Base-by-base conservation (phyloP, 1,139 yeast species). In the Magnusiomyces clavatus region DNA sequence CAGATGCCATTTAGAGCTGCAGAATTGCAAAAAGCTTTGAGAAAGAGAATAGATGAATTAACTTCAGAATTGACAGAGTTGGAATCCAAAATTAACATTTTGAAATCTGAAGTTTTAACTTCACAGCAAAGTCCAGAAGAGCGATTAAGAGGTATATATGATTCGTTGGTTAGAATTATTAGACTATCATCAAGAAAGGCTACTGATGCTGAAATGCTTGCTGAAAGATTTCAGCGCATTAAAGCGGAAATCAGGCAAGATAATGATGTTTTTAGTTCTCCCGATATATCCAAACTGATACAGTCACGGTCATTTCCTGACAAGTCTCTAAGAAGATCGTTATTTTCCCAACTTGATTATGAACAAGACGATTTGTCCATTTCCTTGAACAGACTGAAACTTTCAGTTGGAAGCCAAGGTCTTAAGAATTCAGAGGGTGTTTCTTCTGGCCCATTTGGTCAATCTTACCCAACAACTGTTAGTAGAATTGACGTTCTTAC, bases 1-100 rank as follows among this genome's bases (percentile, higher is more conserved):
- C 31, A 48, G 65, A 43, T 62, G 45, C 64, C 64, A 1, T 56
- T 57, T 12, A 55, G 56, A 14, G 65, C 61, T 1, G 61, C 61
- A 10, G 60, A 57, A 20, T 51, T 61, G 16, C 63, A 61, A 51
- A 53, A 58, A 20, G 54, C 55, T 38, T 42, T 62, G 17, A 49
- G 64, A 10, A 48, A 40, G 24, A 45, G 35, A 3, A 20, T 58
- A 12, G 49, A 54, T 8, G 47, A 39, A n/a, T 48, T 60, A 11
- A 61, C 57, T 31, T 46, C 52, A 20, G 50, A 54, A 13, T 53
- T 61, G 31, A 49, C 48, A 14, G 47, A 56, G n/a, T 36, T 58
- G 17, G 64, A 61, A 49, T 55, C 61, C 2, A 55, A 53, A 11
- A 55, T 59, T 13, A 59, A 52, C 37, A 54, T 61, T 14, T 40